phyloP scores from a whole-genome alignment of 1,139 yeast species.

The Geotrichum australiense region DNA sequence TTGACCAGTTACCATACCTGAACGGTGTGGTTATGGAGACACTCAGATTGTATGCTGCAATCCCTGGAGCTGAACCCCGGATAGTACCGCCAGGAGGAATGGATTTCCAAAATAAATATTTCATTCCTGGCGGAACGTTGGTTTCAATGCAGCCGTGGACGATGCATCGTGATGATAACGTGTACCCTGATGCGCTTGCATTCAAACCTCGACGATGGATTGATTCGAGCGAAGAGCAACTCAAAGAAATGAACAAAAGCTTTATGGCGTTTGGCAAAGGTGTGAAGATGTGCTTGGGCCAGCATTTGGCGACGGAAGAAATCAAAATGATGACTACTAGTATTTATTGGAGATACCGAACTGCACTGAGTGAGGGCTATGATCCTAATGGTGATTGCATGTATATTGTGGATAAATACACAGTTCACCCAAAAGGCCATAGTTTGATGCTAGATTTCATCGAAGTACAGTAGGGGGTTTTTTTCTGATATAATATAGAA shows the following conservation, averaged over 20 bases:
- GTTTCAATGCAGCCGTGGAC: constrained; percentile 64
- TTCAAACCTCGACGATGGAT: constrained; percentile 64
- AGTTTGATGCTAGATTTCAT: constrained; percentile 20
- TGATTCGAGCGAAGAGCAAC: constrained; percentile 35
- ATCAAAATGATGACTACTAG: constrained; percentile 53
- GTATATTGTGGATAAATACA: constrained; percentile 65
- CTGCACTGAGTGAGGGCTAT: constrained; percentile 29
- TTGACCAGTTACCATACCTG: constrained; percentile 49
- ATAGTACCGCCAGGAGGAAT: constrained; percentile 37
- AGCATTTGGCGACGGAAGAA: constrained; percentile 61
- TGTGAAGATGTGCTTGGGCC: constrained; percentile 68
- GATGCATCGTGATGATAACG: constrained; percentile 45
- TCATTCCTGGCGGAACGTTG: constrained; percentile 48
- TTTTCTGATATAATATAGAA: no score
- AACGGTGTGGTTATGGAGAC: constrained; percentile 55
- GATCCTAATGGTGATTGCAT: constrained; percentile 82
- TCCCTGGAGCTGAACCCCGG: constrained; percentile 71
- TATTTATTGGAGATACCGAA: constrained; percentile 45
- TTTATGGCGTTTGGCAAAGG: constrained; percentile 72
- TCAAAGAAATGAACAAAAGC: constrained; percentile 44
- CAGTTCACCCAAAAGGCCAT: constrained; percentile 34
- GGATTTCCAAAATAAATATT: constrained; percentile 21
- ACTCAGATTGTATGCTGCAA: constrained; percentile 57
- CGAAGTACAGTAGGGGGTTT: no score
- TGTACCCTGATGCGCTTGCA: constrained; percentile 46